Base-by-base conservation (phyloP, 208 protist species). In the Wallacemonas sp. region DNA sequence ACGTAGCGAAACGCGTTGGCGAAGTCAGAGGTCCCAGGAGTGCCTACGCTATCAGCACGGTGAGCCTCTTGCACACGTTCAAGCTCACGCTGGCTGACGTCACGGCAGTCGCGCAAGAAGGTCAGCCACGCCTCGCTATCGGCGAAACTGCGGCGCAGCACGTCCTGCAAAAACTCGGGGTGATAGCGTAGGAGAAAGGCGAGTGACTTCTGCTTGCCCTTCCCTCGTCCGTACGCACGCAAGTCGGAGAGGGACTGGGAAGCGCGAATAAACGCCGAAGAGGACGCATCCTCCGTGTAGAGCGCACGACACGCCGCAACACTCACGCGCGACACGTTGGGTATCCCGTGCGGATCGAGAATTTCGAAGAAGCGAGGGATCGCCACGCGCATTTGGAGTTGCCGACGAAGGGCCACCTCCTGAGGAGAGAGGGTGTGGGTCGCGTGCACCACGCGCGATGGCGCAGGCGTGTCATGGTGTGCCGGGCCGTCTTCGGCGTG, bases 291-390 rank as follows among this genome's bases (percentile, higher is more conserved):
- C 0, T 75, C 76, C 0, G 57, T 65, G 63, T 83, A 76, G 15
- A 93, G 58, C 19, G 63, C 39, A 39, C 76, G 39, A 9, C 90
- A 66, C 21, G 53, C 54, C 27, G 13, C 15, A 15, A 48, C 24
- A 26, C 63, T 39, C 15, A 55, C 17, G 17, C 55, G 63, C 24
- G 50, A 42, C n/a, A 89, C 53, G 64, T 91, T 93, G n/a, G 87
- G 87, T 5, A 93, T 63, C 34, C 68, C 68, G 66, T 82, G 73
- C 0, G 87, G 83, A 48, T 86, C 79, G n/a, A 93, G 24, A 1
- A 66, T 61, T 6, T 76, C 39, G 32, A 84, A 81, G 52, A 65
- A 29, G n/a, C 30, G 38, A 5, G 55, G 30, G 17, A 81, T 65
- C 4, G 48, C 54, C 2, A 34, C 48, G n/a, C 73, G 74, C 37